Percentiles rank a stretch among this genome's conserved stretches.
Conservation (phyloP, 139 green algal species). For the Chlamydomonas sphaeroides region DNA sequence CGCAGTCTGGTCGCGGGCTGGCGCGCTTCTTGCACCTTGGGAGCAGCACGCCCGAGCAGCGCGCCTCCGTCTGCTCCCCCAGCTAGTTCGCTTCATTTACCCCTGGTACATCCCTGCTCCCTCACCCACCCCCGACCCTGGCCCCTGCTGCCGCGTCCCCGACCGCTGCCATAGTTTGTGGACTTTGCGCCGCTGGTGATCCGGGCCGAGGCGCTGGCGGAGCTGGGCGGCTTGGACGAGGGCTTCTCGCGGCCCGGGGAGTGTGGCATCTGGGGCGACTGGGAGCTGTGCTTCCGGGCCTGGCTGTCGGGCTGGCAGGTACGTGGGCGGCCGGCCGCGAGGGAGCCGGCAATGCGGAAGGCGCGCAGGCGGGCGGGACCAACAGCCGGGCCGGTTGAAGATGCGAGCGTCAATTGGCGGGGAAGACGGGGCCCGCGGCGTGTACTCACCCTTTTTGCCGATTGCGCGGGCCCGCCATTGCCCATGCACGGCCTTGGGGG, state of each 20-base stretch:
- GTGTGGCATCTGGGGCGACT: conserved; percentile 49
- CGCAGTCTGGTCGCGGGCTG: too few relatives aligned
- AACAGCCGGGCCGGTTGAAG: too few relatives aligned
- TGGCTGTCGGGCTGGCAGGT: conserved; percentile 48
- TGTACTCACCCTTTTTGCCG: too few relatives aligned
- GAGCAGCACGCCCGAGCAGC: too few relatives aligned
- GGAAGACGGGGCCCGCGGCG: too few relatives aligned
- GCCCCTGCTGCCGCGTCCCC: background rate
- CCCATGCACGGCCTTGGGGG: background rate
- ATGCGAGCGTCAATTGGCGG: too few relatives aligned
- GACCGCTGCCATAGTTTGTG: background rate
- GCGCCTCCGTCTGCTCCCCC: background rate
- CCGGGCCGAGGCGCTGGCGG: background rate
- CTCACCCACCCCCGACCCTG: too few relatives aligned
- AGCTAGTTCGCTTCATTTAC: background rate
- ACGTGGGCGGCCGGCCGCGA: too few relatives aligned
- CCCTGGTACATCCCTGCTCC: background rate
- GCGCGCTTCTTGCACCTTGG: background rate
- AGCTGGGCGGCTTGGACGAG: conserved; percentile 44
- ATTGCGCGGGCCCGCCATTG: background rate
- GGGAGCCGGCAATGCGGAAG: too few relatives aligned
- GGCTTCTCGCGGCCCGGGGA: conserved; percentile 24
- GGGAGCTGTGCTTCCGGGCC: conserved; percentile 34
- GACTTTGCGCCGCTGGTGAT: conserved; percentile 46
- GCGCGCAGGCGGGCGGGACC: too few relatives aligned